Evolutionary conservation across 192 early-diverging fungal genomes (phyloP).

Genomic region (Mortierella antarctica): DNA sequence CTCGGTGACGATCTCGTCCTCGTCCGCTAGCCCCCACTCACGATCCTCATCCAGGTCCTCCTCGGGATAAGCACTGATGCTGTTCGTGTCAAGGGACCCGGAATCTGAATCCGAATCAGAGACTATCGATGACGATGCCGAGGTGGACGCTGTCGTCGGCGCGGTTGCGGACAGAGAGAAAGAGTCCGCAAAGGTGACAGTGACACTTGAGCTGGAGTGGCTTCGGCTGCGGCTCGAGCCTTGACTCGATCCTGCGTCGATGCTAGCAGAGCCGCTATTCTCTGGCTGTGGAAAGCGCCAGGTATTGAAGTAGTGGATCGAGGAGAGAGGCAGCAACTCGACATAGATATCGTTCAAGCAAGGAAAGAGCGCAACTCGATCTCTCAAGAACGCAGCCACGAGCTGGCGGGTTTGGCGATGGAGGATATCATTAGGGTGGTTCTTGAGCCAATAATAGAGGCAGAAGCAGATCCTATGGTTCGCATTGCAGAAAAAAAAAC

Average conservation of each 20-base stretch:
- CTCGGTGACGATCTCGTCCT: conserved; percentile 17
- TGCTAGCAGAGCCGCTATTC: background rate
- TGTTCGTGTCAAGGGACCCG: conserved; percentile 21
- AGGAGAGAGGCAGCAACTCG: conserved; percentile 21
- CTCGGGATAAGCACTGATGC: conserved; percentile 4
- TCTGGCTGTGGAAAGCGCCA: conserved; percentile 21
- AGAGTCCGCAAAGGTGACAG: background rate
- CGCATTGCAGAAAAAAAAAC: background rate
- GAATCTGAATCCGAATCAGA: conserved; percentile 42
- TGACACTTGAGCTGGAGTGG: background rate
- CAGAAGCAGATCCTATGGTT: conserved; percentile 35
- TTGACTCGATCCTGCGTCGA: no score
- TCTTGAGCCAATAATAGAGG: conserved; percentile 36
- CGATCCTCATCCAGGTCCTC: conserved; percentile 50
- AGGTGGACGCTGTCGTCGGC: background rate
- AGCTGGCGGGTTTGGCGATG: conserved; percentile 50
- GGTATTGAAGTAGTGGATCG: conserved; percentile 28
- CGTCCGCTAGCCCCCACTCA: conserved; percentile 42
- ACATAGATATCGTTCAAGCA: conserved; percentile 21
- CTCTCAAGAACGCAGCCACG: conserved; percentile 28
- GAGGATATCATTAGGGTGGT: conserved; percentile 53
- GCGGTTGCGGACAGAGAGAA: background rate
- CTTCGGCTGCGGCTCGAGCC: no score
- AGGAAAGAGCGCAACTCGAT: conserved; percentile 32
- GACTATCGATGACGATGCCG: background rate